Percentiles rank a stretch among this genome's conserved stretches.
Conservation (phyloP, 345 rosid species). For the Cardamine resedifolia region DNA sequence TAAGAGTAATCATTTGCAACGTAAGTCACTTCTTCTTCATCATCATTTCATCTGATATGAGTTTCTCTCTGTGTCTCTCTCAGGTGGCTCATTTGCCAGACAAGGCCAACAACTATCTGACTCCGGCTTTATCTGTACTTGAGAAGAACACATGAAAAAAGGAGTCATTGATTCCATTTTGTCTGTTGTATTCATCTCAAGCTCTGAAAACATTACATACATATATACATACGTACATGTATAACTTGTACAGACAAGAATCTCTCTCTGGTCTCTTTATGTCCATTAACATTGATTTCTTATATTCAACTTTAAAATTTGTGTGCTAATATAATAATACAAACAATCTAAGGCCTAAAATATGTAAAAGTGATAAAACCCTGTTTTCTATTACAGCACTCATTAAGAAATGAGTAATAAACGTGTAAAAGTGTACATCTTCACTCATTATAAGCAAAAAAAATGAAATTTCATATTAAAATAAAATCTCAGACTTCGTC, state of each 20-base stretch:
- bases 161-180: slow-evolving; percentile 13
- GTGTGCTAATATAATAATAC: background rate
- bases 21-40: background rate
- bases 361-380: background rate
- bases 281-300: slow-evolving; percentile 18
- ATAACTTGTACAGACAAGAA: slow-evolving; percentile 32
- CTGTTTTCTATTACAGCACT: slow-evolving; percentile 1
- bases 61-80: slow-evolving; percentile 13
- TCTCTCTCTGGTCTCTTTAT: slow-evolving; percentile 14
- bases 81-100: slow-evolving; percentile 97
- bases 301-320: slow-evolving; percentile 16
- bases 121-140: slow-evolving; percentile 81
- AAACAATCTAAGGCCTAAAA: background rate
- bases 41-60: background rate
- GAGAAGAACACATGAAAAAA: slow-evolving; percentile 74
- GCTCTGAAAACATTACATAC: slow-evolving; percentile 4
- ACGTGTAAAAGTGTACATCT: slow-evolving; percentile 1
- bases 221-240: slow-evolving; percentile 30
- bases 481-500: background rate
- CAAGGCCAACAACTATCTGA: slow-evolving; percentile 94
- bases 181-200: slow-evolving; percentile 17
- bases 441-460: slow-evolving; percentile 2
- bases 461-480: background rate
- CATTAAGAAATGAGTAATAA: background rate
- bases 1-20: slow-evolving; percentile 35